These are phyloP conservation scores for Venturia oleaginea DNA, from an alignment of 2,329 filamentous ascomycete species.

Conservation along the genomic window DNA sequence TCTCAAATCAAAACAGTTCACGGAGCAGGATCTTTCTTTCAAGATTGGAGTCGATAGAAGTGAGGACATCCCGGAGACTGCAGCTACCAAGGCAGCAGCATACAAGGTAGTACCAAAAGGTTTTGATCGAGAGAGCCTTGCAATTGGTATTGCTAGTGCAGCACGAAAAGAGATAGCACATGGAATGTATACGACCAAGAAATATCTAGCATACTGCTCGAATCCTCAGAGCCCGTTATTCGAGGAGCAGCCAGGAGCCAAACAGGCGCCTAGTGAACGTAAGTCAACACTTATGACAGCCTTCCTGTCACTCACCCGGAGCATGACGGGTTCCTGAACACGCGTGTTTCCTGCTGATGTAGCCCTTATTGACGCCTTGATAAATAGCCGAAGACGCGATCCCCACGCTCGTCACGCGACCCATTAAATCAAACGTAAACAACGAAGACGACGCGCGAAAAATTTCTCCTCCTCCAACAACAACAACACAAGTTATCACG, in stretches of 20 bases:
- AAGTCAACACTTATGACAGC: not conserved
- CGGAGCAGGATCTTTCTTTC: not conserved
- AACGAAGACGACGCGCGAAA: not conserved
- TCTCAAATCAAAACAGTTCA: not conserved
- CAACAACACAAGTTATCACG: not conserved
- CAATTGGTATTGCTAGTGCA: not conserved
- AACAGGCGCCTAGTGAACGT: not conserved
- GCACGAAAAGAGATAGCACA: not conserved
- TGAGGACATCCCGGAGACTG: not conserved
- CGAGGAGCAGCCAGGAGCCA: not conserved
- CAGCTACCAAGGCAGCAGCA: not conserved
- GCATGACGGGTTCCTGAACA: not conserved
- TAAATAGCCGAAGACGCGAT: not conserved
- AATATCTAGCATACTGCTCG: not conserved
- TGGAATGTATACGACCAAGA: not conserved
- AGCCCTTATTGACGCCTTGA: not conserved
- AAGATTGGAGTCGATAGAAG: not conserved
- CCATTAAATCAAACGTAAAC: not conserved
- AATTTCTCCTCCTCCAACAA: not conserved
- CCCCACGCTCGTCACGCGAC: not conserved
- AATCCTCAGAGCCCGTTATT: not conserved
- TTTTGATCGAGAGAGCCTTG: slow-evolving; percentile 4
- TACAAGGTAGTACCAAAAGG: not conserved
- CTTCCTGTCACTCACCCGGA: not conserved
- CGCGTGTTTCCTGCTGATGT: not conserved